These are phyloP conservation scores for Leishmania arabica DNA, from an alignment of 208 protist species.

Conservation along the genomic window DNA sequence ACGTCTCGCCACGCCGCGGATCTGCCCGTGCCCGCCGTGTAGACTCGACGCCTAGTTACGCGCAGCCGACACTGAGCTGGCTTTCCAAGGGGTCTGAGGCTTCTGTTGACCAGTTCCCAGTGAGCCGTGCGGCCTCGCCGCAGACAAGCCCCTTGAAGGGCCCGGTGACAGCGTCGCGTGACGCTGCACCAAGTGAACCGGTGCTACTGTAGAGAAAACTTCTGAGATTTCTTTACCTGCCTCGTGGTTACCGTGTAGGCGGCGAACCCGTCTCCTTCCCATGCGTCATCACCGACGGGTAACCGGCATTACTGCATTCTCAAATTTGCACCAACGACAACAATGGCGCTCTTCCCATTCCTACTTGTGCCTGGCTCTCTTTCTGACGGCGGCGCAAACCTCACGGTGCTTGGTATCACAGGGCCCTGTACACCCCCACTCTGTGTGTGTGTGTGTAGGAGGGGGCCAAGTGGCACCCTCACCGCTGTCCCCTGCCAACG, in stretches of 20 bases:
- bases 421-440: neutral
- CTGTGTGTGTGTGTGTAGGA: neutral
- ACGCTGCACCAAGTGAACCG: neutral
- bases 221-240: neutral
- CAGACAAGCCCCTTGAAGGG: conserved; percentile 8
- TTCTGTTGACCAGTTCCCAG: conserved; percentile 28
- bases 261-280: too few species aligned
- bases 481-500: neutral
- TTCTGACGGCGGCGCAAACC: neutral
- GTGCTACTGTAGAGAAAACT: neutral
- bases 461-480: neutral
- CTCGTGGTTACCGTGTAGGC: neutral
- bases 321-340: neutral
- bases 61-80: conserved; percentile 77
- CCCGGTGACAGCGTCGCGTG: neutral
- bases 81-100: conserved; percentile 52
- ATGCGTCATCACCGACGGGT: neutral
- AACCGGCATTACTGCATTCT: neutral
- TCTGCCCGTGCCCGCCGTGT: neutral
- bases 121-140: conserved; percentile 1
- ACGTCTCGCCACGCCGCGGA: conserved; percentile 1
- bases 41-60: conserved; percentile 53
- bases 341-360: neutral
- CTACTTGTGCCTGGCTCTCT: neutral
- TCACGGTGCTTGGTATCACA: neutral